A percentile compares a stretch with the other conserved stretches of the same genome.
phyloP scores from a whole-genome alignment of 106 monocot genomes.

The Dendrobium nobile region DNA sequence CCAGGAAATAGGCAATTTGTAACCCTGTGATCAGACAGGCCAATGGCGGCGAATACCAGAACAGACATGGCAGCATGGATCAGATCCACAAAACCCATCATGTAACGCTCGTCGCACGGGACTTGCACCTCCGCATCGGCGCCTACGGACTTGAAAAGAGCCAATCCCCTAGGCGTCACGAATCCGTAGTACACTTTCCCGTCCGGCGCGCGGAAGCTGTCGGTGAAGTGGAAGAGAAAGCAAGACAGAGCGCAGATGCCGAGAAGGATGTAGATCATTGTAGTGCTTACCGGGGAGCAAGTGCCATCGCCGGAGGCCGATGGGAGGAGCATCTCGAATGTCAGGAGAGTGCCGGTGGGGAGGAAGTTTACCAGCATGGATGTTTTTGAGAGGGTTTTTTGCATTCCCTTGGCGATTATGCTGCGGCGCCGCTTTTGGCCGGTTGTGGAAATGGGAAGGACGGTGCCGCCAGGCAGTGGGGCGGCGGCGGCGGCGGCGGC shows the following conservation, averaged over 20 bases:
- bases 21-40: conserved; percentile 64
- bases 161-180: conserved; percentile 73
- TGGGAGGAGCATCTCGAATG: conserved; percentile 92
- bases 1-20: conserved; percentile 78
- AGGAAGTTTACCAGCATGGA: conserved; percentile 91
- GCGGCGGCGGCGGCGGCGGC: background rate
- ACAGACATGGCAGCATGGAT: conserved; percentile 79
- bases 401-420: conserved; percentile 58
- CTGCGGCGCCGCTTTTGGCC: conserved; percentile 20
- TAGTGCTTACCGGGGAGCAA: conserved; percentile 61
- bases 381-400: conserved; percentile 87
- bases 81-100: conserved; percentile 62
- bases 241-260: conserved; percentile 62
- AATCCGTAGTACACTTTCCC: conserved; percentile 87
- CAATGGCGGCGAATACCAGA: conserved; percentile 81
- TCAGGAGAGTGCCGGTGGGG: conserved; percentile 87
- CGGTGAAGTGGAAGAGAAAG: conserved; percentile 99
- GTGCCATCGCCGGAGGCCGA: conserved; percentile 66
- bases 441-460: background rate
- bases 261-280: conserved; percentile 66
- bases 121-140: conserved; percentile 52
- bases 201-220: conserved; percentile 71
- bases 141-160: conserved; percentile 21
- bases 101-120: conserved; percentile 57
- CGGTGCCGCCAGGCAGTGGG: background rate